Conservation (phyloP, 1,139 yeast genomes). For the Pichia cactophila region DNA sequence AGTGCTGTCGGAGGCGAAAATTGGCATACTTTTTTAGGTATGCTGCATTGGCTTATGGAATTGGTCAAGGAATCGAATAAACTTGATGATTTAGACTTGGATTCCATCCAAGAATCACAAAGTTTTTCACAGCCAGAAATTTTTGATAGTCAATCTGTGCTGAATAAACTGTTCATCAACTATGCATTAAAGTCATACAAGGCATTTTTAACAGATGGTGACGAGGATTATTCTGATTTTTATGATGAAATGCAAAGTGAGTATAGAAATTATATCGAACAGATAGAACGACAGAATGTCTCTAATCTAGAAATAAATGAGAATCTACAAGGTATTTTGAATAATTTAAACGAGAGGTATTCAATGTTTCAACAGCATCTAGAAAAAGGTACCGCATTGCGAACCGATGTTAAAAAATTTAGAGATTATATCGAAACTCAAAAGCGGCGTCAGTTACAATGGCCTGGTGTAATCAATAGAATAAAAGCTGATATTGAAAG, state of each 20-base stretch:
- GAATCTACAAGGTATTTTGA: constrained; percentile 34
- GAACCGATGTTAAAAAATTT: constrained; percentile 65
- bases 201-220: constrained; percentile 50
- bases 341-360: constrained; percentile 28
- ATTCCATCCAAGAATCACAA: constrained; percentile 18
- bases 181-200: constrained; percentile 64
- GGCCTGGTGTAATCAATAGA: constrained; percentile 52
- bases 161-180: constrained; percentile 39
- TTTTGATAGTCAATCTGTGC: constrained; percentile 19
- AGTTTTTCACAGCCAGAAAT: constrained; percentile 13
- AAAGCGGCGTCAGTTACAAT: constrained; percentile 54
- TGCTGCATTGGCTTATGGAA: constrained; percentile 72
- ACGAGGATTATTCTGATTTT: constrained; percentile 51
- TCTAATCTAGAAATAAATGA: constrained; percentile 39
- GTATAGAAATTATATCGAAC: constrained; percentile 36
- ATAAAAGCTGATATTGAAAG: constrained; percentile 46
- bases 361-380: constrained; percentile 35
- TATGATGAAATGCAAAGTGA: constrained; percentile 51
- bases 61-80: constrained; percentile 32
- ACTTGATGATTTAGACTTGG: constrained; percentile 35
- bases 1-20: constrained; percentile 89
- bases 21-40: constrained; percentile 80
- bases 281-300: constrained; percentile 33
- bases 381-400: constrained; percentile 54
- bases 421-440: constrained; percentile 62